phyloP scores from a whole-genome alignment of 2,329 filamentous ascomycete species.

The Pseudopyricularia javanii region DNA sequence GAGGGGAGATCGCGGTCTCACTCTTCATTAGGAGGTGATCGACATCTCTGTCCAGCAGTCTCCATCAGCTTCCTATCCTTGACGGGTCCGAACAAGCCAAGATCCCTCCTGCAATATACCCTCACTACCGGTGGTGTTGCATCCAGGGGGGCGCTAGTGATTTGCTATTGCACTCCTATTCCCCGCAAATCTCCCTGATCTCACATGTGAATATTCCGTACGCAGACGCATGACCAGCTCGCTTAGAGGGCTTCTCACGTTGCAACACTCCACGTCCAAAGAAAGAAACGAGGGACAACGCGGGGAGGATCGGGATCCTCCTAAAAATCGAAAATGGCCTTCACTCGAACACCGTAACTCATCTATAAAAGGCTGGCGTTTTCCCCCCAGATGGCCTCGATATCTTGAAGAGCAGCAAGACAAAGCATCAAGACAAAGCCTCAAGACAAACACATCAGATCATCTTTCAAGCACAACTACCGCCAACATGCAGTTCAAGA shows the following conservation, averaged over 20 bases:
- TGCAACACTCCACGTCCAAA: too few relatives aligned
- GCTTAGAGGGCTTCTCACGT: too few relatives aligned
- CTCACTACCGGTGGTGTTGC: background rate
- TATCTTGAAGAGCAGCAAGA: background rate
- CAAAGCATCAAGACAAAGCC: background rate
- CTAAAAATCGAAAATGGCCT: background rate
- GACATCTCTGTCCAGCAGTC: too few relatives aligned
- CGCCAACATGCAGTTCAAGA: slow-evolving; percentile 2
- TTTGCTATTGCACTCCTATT: background rate
- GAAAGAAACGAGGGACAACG: background rate
- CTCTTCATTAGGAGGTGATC: too few relatives aligned
- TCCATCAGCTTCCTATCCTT: background rate
- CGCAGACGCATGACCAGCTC: too few relatives aligned
- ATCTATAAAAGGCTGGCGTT: background rate
- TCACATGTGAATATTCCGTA: background rate
- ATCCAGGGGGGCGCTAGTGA: background rate
- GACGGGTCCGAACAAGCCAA: background rate
- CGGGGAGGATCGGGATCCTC: background rate
- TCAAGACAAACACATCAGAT: background rate
- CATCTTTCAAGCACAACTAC: background rate
- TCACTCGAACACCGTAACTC: too few relatives aligned
- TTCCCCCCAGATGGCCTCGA: background rate
- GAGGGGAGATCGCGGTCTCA: too few relatives aligned
- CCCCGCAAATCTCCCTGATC: background rate
- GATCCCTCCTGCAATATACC: background rate